Conservation (phyloP, 2,329 filamentous ascomycete genomes). For the Coniochaeta ligniaria region DNA sequence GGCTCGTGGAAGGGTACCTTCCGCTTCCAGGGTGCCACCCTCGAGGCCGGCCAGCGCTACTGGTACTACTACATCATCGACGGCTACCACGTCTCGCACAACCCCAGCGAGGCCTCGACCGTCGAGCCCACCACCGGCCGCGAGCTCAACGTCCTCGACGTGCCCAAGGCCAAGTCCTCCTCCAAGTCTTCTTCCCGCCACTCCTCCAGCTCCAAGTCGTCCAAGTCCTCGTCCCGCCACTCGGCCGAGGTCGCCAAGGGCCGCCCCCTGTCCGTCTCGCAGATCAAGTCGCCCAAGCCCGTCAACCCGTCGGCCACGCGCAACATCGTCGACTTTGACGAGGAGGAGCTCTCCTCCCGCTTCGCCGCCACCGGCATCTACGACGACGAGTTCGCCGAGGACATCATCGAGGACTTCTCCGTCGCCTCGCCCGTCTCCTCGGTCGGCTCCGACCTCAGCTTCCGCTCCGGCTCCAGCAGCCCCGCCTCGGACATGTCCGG, state of each 20-base stretch:
- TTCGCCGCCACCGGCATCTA: slow-evolving; percentile 58
- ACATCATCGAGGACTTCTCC: slow-evolving; percentile 48
- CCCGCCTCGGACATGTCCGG: slow-evolving; percentile 67
- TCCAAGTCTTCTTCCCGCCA: slow-evolving; percentile 36
- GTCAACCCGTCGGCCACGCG: slow-evolving; percentile 81
- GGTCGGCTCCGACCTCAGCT: slow-evolving; percentile 60
- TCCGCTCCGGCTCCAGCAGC: slow-evolving; percentile 66
- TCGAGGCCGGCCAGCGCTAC: slow-evolving; percentile 87
- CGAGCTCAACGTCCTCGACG: slow-evolving; percentile 95
- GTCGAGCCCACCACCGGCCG: slow-evolving; percentile 95
- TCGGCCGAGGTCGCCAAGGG: slow-evolving; percentile 73
- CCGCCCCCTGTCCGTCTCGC: slow-evolving; percentile 77
- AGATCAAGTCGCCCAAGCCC: slow-evolving; percentile 88
- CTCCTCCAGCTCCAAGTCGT: slow-evolving; percentile 30
- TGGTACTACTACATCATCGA: slow-evolving; percentile 99
- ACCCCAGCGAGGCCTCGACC: slow-evolving; percentile 82
- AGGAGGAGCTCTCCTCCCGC: slow-evolving; percentile 72
- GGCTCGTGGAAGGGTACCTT: slow-evolving; percentile 95
- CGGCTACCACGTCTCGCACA: slow-evolving; percentile 95
- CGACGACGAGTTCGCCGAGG: slow-evolving; percentile 42
- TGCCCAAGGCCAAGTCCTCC: slow-evolving; percentile 53
- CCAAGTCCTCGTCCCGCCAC: slow-evolving; percentile 36
- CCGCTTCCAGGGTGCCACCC: slow-evolving; percentile 81
- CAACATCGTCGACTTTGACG: slow-evolving; percentile 76
- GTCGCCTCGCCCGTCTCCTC: slow-evolving; percentile 56